Evolutionary conservation across 225 moss, liverwort and hornwort genomes (phyloP).

Genomic region (Thuidium tamariscinum): DNA sequence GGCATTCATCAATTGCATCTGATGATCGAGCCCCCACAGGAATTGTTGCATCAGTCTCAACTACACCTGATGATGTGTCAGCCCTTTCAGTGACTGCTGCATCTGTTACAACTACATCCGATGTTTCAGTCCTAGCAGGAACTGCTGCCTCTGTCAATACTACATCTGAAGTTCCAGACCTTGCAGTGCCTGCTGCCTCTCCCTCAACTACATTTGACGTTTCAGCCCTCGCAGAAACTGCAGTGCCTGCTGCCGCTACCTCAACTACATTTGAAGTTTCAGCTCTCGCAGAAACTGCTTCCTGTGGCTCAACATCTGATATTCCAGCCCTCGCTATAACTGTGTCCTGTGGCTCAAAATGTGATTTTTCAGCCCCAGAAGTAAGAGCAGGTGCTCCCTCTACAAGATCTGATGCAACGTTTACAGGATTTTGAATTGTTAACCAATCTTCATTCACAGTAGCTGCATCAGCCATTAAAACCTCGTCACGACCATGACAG

Average conservation of each 20-base stretch:
- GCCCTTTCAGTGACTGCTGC: neutral
- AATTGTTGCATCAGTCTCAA: neutral
- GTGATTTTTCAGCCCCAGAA: neutral
- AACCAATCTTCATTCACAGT: constrained; percentile 10
- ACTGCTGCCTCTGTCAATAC: neutral
- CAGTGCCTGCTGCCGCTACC: neutral
- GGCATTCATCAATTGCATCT: neutral
- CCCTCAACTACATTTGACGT: neutral
- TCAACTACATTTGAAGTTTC: neutral
- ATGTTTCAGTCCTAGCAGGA: neutral
- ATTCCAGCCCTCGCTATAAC: neutral
- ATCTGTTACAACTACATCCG: neutral
- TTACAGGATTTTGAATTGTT: neutral
- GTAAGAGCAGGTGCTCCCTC: neutral
- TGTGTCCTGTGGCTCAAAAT: neutral
- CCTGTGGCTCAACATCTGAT: neutral
- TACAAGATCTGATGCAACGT: neutral
- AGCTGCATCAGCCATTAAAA: constrained; percentile 11
- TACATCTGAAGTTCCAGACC: neutral
- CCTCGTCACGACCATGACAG: neutral
- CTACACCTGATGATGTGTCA: neutral
- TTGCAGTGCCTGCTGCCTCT: neutral
- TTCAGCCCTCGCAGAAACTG: neutral
- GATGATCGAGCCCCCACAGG: neutral
- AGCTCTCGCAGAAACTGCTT: neutral